Evolutionary conservation across 805 yeast genomes (phyloP).

Genomic region (Zygoascus bituminiphila): DNA sequence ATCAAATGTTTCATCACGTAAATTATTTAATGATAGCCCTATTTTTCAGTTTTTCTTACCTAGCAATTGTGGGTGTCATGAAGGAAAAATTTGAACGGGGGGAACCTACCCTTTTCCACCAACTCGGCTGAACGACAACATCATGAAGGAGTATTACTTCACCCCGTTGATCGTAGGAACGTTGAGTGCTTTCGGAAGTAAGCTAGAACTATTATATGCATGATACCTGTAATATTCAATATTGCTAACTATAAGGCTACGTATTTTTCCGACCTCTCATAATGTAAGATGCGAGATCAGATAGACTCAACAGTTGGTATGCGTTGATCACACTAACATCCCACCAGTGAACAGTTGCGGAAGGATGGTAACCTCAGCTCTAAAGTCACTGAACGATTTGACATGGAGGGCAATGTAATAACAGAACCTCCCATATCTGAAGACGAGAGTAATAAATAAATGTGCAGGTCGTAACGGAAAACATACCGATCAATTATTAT

Average conservation of each 20-base stretch:
- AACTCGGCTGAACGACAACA: neutral
- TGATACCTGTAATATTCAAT: neutral
- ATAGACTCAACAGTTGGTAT: no score
- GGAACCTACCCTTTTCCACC: neutral
- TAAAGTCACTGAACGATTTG: neutral
- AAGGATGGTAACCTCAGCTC: conserved; percentile 23
- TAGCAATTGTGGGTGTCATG: neutral
- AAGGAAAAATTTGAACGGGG: neutral
- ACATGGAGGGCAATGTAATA: conserved; percentile 3
- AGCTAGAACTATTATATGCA: neutral
- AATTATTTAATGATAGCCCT: neutral
- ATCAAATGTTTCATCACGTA: conserved; percentile 26
- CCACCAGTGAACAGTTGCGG: conserved; percentile 22
- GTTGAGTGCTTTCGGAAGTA: neutral
- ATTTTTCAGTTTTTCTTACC: neutral
- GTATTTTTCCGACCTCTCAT: conserved; percentile 10
- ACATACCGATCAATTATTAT: neutral
- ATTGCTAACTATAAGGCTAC: conserved; percentile 6
- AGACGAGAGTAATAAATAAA: neutral
- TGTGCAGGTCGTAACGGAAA: neutral
- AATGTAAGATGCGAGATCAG: conserved; percentile 6
- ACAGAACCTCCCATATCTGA: neutral
- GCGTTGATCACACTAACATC: neutral
- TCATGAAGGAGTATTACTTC: neutral
- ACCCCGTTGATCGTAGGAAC: conserved; percentile 1